Conservation (phyloP, 2,329 filamentous ascomycete species). For the Orbilia oligospora region DNA sequence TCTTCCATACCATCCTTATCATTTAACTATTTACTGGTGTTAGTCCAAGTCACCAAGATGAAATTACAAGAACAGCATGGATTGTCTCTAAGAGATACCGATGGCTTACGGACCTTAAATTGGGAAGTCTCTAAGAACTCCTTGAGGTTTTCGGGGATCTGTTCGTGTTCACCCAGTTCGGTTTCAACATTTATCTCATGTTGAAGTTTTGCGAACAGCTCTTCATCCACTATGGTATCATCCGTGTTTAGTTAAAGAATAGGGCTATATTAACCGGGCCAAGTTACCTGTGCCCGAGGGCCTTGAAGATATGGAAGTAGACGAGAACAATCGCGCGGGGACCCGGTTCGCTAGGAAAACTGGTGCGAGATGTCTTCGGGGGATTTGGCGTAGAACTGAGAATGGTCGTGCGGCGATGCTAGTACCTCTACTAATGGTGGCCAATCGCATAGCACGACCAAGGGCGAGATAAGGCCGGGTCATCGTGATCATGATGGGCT, state of each 20-base stretch:
- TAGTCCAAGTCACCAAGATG: not conserved
- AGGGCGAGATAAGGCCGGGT: conserved; percentile 42
- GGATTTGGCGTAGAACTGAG: not conserved
- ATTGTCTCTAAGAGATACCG: not conserved
- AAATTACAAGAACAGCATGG: not conserved
- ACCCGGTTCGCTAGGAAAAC: not conserved
- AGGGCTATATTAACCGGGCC: not conserved
- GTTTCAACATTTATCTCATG: conserved; percentile 87
- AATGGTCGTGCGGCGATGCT: conserved; percentile 1
- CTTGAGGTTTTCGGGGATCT: conserved; percentile 82
- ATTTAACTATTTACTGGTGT: conserved; percentile 70
- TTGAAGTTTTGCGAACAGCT: conserved; percentile 87
- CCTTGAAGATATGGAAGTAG: conserved; percentile 5
- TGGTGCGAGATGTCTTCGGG: not conserved
- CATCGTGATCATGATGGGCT: conserved; percentile 47
- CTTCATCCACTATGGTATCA: conserved; percentile 74
- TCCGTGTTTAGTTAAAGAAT: not conserved
- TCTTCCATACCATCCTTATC: conserved; percentile 89
- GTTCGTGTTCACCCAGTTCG: conserved; percentile 80
- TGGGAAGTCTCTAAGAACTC: conserved; percentile 89
- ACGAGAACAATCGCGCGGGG: conserved; percentile 35
- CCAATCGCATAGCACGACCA: conserved; percentile 42
- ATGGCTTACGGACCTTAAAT: conserved; percentile 75
- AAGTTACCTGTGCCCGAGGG: conserved; percentile 45
- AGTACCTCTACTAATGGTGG: conserved; percentile 17